Evolutionary conservation across 116 monocot genomes (phyloP), one percentile per base, ranked within the genome.

Genomic region (Trichopus zeylanicus): DNA sequence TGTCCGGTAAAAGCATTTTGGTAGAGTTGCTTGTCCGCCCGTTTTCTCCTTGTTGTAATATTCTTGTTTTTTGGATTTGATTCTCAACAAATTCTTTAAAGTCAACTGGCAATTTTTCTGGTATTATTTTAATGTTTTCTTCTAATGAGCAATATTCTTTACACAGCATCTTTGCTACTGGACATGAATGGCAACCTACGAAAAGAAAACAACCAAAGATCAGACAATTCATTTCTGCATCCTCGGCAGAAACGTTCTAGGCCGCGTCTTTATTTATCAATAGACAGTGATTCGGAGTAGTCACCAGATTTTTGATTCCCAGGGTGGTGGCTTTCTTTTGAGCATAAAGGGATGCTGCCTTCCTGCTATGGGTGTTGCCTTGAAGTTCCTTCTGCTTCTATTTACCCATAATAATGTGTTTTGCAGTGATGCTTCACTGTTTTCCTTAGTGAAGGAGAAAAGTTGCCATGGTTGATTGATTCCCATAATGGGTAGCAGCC

Each of bases 131-230:
- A 49, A 6, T 49, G 9, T 49, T 4, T 24, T 1, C 49, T 22
- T 22, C 49, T 24, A 49, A 49, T 6, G 1, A 21, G 19, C 8
- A 20, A 9, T 46, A 11, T 39, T 46, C 7, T 39, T 10, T 16
- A 46, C 74, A 69, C 88, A 94, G 89, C 82, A 55, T 80, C 83
- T 56, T 77, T 81, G 64, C 80, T 78, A 34, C 55, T 78, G 26
- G 74, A 78, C 64, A 75, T 72, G 77, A 78, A 80, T 55, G 76
- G 68, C 55, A 68, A 70, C 26, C 73, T 63, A 60, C 22, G 48
- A 16, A 64, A 64, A 16, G 73, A 56, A 29, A 82, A 64, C 53
- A 59, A 25, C 26, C 64, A 72, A 51, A 79, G 61, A 56, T 76
- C 79, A n/a, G 78, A 81, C 51, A 47, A 71, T 22, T 67, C 77